These are phyloP conservation scores for Drosera capensis DNA, from an alignment of 148 eudicot species.

Conservation along the genomic window DNA sequence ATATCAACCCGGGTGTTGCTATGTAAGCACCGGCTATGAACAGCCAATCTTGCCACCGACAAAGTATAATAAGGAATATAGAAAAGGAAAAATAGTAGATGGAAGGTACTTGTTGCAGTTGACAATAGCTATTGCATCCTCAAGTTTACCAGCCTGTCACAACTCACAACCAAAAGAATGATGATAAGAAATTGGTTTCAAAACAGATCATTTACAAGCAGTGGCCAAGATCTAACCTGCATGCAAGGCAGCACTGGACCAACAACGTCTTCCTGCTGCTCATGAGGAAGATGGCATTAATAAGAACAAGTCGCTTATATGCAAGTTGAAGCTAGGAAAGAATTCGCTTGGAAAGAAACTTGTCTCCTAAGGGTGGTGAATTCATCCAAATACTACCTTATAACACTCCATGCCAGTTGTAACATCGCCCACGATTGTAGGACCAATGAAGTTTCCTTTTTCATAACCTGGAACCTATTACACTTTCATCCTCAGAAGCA, in stretches of 20 bases:
- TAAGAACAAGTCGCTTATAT: neutral
- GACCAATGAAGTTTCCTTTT: slow-evolving; percentile 32
- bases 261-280: slow-evolving; percentile 22
- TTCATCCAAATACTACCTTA: too few species aligned
- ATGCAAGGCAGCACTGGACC: slow-evolving; percentile 34
- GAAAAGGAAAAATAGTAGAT: neutral
- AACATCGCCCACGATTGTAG: slow-evolving; percentile 32
- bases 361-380: neutral
- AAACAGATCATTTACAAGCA: neutral
- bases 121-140: slow-evolving; percentile 26
- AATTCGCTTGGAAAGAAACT: neutral
- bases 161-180: neutral
- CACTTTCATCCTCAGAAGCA: neutral
- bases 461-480: slow-evolving; percentile 29
- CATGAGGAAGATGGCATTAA: slow-evolving; percentile 2
- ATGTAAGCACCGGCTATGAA: too few species aligned
- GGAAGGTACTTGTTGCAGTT: slow-evolving; percentile 22
- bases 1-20: too few species aligned
- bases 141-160: slow-evolving; percentile 26
- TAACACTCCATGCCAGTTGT: slow-evolving; percentile 27
- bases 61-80: neutral
- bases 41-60: neutral
- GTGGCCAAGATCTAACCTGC: slow-evolving; percentile 8
- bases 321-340: neutral
- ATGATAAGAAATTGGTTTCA: neutral